Conservation (phyloP, 139 green algal genomes). For the Tetraselmis striata region DNA sequence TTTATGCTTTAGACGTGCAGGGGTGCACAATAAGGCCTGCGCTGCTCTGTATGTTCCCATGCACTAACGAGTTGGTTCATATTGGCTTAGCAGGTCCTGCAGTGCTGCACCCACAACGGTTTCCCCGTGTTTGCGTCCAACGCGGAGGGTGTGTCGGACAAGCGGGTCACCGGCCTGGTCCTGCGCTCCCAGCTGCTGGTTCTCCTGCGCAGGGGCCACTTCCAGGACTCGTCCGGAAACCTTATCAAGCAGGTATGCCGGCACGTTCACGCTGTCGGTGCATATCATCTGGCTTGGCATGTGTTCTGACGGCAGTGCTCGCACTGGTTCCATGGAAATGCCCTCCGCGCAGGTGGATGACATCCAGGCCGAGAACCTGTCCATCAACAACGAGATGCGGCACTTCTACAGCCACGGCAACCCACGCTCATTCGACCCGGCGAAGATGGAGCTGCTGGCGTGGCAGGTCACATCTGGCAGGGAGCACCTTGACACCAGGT, state of each 20-base stretch:
- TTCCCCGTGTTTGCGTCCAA: conserved; percentile 66
- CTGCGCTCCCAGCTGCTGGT: conserved; percentile 78
- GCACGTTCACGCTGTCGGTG: too few species aligned
- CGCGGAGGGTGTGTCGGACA: background rate
- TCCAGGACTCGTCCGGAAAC: background rate
- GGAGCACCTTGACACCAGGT: background rate
- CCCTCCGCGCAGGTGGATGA: background rate
- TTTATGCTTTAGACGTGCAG: too few species aligned
- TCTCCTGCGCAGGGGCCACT: conserved; percentile 40
- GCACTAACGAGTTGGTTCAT: too few species aligned
- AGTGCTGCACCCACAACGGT: conserved; percentile 69
- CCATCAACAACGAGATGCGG: conserved; percentile 60
- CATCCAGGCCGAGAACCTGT: background rate
- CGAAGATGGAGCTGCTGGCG: background rate
- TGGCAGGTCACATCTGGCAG: background rate
- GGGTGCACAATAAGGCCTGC: too few species aligned
- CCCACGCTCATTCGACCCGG: background rate
- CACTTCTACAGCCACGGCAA: conserved; percentile 61
- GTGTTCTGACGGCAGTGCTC: too few species aligned
- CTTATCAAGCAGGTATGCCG: background rate
- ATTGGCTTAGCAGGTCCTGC: conserved; percentile 61
- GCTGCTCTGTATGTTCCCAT: too few species aligned
- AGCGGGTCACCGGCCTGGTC: conserved; percentile 59
- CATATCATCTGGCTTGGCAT: too few species aligned
- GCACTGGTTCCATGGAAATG: too few species aligned